These are phyloP conservation scores for Globisporangium camurandrum DNA, from an alignment of 352 stramenopile species.

Conservation along the genomic window DNA sequence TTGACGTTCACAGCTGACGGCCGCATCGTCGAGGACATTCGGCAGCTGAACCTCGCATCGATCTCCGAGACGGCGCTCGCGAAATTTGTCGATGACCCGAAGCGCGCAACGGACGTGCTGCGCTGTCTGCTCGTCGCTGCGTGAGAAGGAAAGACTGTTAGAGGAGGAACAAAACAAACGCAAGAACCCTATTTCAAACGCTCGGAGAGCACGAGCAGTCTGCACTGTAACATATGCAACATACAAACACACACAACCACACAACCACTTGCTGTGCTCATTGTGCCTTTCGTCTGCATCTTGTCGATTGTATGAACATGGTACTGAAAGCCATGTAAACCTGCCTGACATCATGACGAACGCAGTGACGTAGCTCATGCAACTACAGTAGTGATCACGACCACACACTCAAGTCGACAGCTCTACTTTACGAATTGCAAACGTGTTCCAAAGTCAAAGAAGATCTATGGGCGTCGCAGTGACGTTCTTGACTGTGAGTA, in stretches of 20 bases:
- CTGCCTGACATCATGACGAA: too few species aligned
- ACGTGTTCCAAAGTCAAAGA: too few species aligned
- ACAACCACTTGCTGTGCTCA: too few species aligned
- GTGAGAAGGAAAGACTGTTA: constrained; percentile 8
- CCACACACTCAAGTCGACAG: too few species aligned
- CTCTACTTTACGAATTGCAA: too few species aligned
- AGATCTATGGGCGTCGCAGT: too few species aligned
- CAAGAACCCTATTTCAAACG: too few species aligned
- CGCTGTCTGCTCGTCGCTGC: constrained; percentile 33
- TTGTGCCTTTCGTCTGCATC: constrained; percentile 1
- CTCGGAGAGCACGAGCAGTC: background rate
- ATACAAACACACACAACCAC: background rate
- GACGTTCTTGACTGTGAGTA: too few species aligned
- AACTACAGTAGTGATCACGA: too few species aligned
- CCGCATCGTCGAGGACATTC: constrained; percentile 74
- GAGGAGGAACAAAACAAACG: background rate
- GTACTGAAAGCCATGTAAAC: too few species aligned
- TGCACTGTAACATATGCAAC: background rate
- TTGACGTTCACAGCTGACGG: constrained; percentile 75
- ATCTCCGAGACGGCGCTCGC: constrained; percentile 44
- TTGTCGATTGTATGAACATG: too few species aligned
- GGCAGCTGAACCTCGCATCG: constrained; percentile 57
- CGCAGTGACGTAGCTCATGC: too few species aligned
- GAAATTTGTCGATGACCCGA: constrained; percentile 45
- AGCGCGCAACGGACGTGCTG: constrained; percentile 48